A percentile compares a stretch with the other conserved stretches of the same genome.
Evolutionary conservation across 352 stramenopile species (phyloP).

Genomic region (Aphanomyces invadans): DNA sequence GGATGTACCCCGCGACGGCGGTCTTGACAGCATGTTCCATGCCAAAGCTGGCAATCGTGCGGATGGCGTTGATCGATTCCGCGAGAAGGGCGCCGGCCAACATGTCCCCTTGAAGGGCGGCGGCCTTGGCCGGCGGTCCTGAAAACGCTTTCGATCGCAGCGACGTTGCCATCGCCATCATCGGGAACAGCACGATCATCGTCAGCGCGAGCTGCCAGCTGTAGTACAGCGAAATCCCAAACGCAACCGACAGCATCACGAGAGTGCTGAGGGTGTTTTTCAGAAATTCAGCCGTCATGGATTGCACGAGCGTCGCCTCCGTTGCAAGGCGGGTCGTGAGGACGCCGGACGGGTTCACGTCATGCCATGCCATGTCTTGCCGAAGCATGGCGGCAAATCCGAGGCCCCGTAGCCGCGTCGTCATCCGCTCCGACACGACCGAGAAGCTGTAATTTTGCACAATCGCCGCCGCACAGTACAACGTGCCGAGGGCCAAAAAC

Average conservation of each 20-base stretch:
- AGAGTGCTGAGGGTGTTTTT: slow-evolving; percentile 32
- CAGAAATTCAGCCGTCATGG: slow-evolving; percentile 31
- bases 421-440: slow-evolving; percentile 27
- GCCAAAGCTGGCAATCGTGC: slow-evolving; percentile 22
- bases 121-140: slow-evolving; percentile 27
- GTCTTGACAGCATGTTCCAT: slow-evolving; percentile 2
- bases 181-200: slow-evolving; percentile 31
- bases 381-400: slow-evolving; percentile 28
- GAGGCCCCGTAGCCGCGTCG: not conserved
- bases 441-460: slow-evolving; percentile 45
- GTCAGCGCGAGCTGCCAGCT: slow-evolving; percentile 55
- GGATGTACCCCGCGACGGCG: not conserved
- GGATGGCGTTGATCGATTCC: slow-evolving; percentile 21
- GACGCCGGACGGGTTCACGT: slow-evolving; percentile 19
- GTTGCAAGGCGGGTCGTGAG: slow-evolving; percentile 26
- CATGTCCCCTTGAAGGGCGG: slow-evolving; percentile 12
- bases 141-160: slow-evolving; percentile 25
- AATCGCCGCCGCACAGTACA: slow-evolving; percentile 32
- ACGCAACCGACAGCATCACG: slow-evolving; percentile 28
- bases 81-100: slow-evolving; percentile 13
- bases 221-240: slow-evolving; percentile 43
- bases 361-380: slow-evolving; percentile 31
- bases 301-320: slow-evolving; percentile 20
- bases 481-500: slow-evolving; percentile 36
- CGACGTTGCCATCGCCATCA: slow-evolving; percentile 23